Evolutionary conservation across 768 basidiomycete species (phyloP).

Genomic region (Leucosporidium creatinivorum): DNA sequence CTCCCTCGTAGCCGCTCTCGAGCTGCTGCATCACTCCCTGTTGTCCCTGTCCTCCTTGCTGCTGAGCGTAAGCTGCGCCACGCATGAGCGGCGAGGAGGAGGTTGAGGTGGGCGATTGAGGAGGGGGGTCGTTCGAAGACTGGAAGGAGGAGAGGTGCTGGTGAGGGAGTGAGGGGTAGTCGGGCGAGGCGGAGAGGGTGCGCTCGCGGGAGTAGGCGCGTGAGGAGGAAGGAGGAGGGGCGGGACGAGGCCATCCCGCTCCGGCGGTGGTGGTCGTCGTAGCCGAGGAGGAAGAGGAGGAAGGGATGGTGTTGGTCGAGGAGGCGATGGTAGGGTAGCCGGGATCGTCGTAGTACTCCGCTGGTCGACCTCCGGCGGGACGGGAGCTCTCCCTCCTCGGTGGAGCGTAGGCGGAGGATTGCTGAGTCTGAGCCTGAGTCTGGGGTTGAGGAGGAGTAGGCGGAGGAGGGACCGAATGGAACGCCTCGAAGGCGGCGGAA

Average conservation of each 20-base stretch:
- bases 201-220: background rate
- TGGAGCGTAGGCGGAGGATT: background rate
- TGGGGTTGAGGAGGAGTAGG: background rate
- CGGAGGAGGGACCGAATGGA: constrained; percentile 56
- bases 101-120: background rate
- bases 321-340: background rate
- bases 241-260: too few species aligned
- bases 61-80: background rate
- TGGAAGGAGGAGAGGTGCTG: too few species aligned
- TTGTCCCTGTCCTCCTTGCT: background rate
- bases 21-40: constrained; percentile 5
- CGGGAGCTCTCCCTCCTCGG: background rate
- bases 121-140: too few species aligned
- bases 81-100: background rate
- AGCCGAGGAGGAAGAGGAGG: background rate
- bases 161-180: too few species aligned
- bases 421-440: too few species aligned
- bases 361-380: too few species aligned
- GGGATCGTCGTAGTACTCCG: constrained; percentile 6
- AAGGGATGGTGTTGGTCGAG: background rate
- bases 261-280: background rate
- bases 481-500: constrained; percentile 60
- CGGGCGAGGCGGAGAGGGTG: constrained; percentile 1
- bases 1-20: background rate
- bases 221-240: too few species aligned